Evolutionary conservation across 2,329 filamentous ascomycete genomes (phyloP).

Genomic region (Colletotrichum salicis): DNA sequence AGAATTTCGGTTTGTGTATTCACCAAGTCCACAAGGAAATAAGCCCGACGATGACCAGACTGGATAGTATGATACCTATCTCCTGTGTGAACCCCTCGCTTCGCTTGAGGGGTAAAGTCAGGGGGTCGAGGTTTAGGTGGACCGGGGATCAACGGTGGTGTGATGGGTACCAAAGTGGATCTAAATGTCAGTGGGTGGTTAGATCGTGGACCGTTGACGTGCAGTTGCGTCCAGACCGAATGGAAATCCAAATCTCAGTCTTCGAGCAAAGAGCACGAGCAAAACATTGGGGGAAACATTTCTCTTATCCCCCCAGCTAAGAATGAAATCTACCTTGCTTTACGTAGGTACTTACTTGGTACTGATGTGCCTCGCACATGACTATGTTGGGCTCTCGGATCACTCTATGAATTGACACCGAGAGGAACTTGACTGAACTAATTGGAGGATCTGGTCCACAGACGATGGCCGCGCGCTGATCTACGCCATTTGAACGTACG

Average conservation of each 20-base stretch:
- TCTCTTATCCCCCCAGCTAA: background rate
- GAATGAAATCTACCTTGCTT: background rate
- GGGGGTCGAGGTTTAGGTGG: background rate
- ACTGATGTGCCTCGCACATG: too few relatives aligned
- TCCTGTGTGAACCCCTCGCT: background rate
- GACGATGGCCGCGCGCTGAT: background rate
- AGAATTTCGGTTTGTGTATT: background rate
- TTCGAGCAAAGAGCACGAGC: background rate
- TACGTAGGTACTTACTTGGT: too few relatives aligned
- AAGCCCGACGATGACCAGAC: background rate
- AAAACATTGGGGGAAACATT: background rate
- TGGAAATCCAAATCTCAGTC: background rate
- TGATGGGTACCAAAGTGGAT: background rate
- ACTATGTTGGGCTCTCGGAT: background rate
- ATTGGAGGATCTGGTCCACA: background rate
- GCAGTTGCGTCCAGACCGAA: background rate
- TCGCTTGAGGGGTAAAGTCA: background rate
- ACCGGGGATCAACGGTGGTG: background rate
- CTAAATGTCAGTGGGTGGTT: background rate
- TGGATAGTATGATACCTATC: background rate
- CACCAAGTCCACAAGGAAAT: background rate
- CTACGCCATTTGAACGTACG: background rate
- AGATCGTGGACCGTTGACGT: background rate
- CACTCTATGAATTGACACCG: background rate
- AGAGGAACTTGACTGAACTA: background rate